A percentile compares a stretch with the other conserved stretches of the same genome.
phyloP scores from a whole-genome alignment of 169 alveolate species.

The Plasmodium vinckei region DNA sequence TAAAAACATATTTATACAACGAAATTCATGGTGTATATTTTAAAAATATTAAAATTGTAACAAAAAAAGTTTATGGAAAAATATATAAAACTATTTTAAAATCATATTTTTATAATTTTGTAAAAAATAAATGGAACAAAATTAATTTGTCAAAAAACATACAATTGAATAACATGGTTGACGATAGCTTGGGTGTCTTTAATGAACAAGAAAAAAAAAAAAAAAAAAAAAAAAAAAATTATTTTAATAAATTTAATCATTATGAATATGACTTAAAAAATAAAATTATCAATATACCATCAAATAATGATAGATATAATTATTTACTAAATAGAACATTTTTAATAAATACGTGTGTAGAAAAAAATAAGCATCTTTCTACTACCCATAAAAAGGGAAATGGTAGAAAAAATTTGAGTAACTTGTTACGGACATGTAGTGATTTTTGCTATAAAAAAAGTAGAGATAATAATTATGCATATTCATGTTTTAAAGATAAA shows the following conservation, averaged over 20 bases:
- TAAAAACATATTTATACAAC: background rate
- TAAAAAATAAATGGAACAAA: background rate
- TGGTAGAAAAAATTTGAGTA: no score
- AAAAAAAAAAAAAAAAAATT: no score
- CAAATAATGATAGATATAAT: no score
- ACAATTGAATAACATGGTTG: background rate
- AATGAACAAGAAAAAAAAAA: background rate
- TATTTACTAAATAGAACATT: no score
- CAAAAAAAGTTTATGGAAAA: conserved; percentile 27
- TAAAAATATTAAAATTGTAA: background rate
- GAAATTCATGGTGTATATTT: conserved; percentile 9
- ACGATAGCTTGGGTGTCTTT: background rate
- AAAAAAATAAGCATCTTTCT: no score
- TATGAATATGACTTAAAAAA: no score
- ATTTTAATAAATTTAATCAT: no score
- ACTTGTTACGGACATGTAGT: background rate
- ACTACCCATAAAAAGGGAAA: no score
- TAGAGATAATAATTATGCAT: background rate
- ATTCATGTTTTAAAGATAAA: no score
- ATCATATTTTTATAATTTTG: conserved; percentile 8
- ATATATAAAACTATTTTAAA: conserved; percentile 5
- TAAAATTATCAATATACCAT: no score
- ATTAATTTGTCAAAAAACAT: background rate
- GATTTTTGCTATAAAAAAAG: background rate
- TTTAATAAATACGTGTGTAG: no score